Evolutionary conservation across 306 rosid species (phyloP).

Genomic region (Luffa aegyptiaca): DNA sequence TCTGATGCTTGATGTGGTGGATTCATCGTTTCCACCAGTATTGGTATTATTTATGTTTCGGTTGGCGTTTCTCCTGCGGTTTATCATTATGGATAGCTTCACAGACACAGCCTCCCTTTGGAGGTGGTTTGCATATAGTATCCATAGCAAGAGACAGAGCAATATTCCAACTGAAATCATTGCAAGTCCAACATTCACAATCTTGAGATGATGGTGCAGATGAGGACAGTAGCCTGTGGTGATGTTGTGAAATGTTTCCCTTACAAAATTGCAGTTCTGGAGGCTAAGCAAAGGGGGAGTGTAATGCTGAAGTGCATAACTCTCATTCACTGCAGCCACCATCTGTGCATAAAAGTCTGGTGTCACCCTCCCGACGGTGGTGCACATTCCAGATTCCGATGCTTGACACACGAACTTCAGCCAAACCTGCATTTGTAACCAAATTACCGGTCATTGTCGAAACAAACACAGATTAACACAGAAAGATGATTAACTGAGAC

Average conservation of each 20-base stretch:
- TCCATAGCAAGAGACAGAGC: conserved; percentile 89
- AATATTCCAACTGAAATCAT: conserved; percentile 79
- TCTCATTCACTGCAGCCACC: conserved; percentile 71
- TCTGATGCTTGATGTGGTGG: conserved; percentile 22
- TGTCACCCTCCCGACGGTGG: conserved; percentile 65
- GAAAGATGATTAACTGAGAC: neutral
- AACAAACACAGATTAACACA: neutral
- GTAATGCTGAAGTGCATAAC: conserved; percentile 88
- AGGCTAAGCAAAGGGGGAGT: conserved; percentile 71
- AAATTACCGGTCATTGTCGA: neutral
- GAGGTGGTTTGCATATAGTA: conserved; percentile 92
- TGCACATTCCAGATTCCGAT: conserved; percentile 50
- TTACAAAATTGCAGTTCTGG: conserved; percentile 88
- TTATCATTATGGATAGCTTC: conserved; percentile 36
- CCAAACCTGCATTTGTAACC: conserved; percentile 60
- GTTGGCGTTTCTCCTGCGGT: conserved; percentile 17
- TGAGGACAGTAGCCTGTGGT: conserved; percentile 67
- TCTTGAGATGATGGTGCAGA: conserved; percentile 53
- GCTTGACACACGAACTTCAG: conserved; percentile 55
- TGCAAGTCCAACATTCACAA: conserved; percentile 67
- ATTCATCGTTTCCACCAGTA: conserved; percentile 10
- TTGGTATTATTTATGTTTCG: conserved; percentile 1
- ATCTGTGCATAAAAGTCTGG: conserved; percentile 58
- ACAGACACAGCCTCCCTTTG: conserved; percentile 68
- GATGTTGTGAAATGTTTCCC: conserved; percentile 69